Percentiles rank a stretch among this genome's conserved stretches.
Conservation (phyloP, 352 stramenopile genomes). For the Saprolegnia diclina region DNA sequence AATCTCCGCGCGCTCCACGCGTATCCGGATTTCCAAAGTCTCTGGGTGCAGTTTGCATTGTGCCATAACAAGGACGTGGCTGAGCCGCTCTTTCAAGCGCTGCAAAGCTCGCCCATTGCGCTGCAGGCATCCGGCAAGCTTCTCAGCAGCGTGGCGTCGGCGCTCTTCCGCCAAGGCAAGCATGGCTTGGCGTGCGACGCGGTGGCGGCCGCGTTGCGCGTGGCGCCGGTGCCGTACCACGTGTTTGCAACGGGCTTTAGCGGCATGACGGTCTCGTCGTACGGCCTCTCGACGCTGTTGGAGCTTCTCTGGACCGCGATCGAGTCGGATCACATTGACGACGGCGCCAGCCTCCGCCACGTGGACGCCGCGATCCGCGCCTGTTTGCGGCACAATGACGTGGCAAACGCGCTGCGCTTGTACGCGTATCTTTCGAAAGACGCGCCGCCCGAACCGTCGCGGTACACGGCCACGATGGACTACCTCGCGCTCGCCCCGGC, state of each 20-base stretch:
- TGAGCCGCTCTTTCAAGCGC: background rate
- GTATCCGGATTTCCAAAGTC: background rate
- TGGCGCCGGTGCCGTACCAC: background rate
- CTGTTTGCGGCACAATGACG: background rate
- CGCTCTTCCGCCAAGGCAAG: constrained; percentile 10
- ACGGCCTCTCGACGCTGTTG: background rate
- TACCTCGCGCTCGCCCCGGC: background rate
- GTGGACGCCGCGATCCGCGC: constrained; percentile 4
- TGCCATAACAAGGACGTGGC: constrained; percentile 7
- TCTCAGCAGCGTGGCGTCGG: background rate
- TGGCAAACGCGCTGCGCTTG: background rate
- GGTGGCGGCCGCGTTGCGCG: background rate
- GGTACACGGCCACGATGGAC: constrained; percentile 2
- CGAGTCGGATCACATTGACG: background rate
- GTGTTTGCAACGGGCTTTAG: background rate
- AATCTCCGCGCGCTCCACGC: background rate
- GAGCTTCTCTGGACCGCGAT: background rate
- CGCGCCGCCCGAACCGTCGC: background rate
- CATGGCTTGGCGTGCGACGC: background rate
- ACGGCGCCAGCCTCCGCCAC: background rate
- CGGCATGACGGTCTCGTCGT: constrained; percentile 11
- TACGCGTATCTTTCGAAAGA: background rate
- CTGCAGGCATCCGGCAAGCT: background rate
- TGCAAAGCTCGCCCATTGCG: background rate
- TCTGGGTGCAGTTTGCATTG: constrained; percentile 15